Conservation (phyloP, 306 rosid species). For the Mimosa pudica region DNA sequence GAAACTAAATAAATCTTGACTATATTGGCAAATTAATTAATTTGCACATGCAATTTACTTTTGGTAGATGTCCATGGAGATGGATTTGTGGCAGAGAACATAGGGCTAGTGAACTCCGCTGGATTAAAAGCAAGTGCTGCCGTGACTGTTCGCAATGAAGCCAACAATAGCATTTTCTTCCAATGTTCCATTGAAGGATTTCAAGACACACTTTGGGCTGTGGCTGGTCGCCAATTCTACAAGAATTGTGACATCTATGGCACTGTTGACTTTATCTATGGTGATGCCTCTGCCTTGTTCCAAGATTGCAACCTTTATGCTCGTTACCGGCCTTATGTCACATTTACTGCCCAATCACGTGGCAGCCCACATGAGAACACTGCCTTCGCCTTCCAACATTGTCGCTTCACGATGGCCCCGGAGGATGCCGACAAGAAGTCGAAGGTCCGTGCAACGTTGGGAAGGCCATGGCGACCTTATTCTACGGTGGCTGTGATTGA, state of each 20-base stretch:
- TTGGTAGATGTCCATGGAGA: conserved; percentile 37
- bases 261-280: conserved; percentile 48
- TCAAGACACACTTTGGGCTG: conserved; percentile 47
- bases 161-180: conserved; percentile 38
- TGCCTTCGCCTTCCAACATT: conserved; percentile 39
- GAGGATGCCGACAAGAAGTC: conserved; percentile 5
- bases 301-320: conserved; percentile 44
- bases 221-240: conserved; percentile 43
- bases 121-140: conserved; percentile 37
- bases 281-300: conserved; percentile 41
- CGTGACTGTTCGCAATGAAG: conserved; percentile 42
- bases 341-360: conserved; percentile 49
- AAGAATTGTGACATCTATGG: conserved; percentile 41
- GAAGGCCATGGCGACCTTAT: conserved; percentile 43
- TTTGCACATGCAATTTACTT: not conserved
- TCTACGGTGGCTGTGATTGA: conserved; percentile 35
- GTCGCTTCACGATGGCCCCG: conserved; percentile 32
- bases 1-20: no score
- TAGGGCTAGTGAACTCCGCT: conserved; percentile 38
- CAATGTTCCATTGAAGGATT: conserved; percentile 41
- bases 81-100: conserved; percentile 39
- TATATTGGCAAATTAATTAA: not conserved
- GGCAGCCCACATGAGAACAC: conserved; percentile 15
- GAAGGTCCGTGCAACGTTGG: conserved; percentile 38
- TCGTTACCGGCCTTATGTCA: conserved; percentile 27